Evolutionary conservation across 768 basidiomycete genomes (phyloP).

Genomic region (Mycena vulgaris): DNA sequence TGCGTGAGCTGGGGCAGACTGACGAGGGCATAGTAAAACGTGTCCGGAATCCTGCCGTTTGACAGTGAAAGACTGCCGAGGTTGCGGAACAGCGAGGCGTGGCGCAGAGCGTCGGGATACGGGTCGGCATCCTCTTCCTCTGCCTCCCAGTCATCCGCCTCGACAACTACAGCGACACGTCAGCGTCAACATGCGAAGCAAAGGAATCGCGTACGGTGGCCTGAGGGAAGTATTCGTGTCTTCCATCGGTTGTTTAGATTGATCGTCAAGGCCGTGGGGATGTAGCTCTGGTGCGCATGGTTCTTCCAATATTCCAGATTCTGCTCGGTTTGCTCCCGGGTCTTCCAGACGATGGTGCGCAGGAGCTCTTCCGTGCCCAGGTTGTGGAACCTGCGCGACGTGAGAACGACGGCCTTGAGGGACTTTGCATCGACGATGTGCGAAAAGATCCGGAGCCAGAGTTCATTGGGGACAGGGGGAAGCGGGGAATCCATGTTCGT

Average conservation of each 20-base stretch:
- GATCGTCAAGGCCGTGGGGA: not conserved
- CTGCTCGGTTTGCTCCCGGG: not conserved
- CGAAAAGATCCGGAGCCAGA: slow-evolving; percentile 3
- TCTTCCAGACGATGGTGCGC: slow-evolving; percentile 5
- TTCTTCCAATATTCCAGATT: not conserved
- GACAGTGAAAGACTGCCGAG: not conserved
- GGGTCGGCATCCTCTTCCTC: not conserved
- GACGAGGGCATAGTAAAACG: slow-evolving; percentile 14
- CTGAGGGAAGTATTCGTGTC: not conserved
- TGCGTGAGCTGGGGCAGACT: not conserved
- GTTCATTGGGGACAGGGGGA: not conserved
- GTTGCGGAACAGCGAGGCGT: not conserved
- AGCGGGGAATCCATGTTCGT: not conserved
- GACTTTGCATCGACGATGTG: not conserved
- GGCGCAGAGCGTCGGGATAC: not conserved
- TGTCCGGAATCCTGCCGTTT: not conserved
- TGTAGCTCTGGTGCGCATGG: not conserved
- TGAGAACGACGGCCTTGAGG: not conserved
- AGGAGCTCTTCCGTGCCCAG: not conserved
- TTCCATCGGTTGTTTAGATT: not conserved
- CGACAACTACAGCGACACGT: too few species aligned
- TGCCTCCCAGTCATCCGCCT: not conserved
- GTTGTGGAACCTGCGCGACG: not conserved
- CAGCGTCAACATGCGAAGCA: too few species aligned
- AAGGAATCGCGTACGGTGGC: not conserved